A percentile compares a stretch with the other conserved stretches of the same genome.
Evolutionary conservation across 371 early-diverging fungal species (phyloP).

Genomic region (Apophysomyces variabilis): DNA sequence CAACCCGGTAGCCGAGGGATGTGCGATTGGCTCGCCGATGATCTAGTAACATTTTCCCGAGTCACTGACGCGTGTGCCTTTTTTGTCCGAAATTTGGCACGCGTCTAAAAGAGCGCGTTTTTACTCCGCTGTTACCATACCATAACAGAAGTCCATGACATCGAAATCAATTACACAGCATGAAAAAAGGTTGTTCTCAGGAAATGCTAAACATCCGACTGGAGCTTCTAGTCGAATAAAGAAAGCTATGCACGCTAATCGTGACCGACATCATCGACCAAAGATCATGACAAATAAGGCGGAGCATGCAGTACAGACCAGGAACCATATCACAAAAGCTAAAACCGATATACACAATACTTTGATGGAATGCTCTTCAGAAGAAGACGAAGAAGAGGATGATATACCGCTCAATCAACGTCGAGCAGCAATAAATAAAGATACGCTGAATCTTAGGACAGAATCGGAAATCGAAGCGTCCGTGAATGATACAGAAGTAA

Average conservation of each 20-base stretch:
- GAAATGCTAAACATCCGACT: neutral
- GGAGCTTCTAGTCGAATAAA: neutral
- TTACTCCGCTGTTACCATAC: neutral
- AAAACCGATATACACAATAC: neutral
- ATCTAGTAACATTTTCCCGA: neutral
- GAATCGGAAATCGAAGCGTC: neutral
- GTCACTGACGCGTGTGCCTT: neutral
- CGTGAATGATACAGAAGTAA: neutral
- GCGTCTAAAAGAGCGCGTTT: neutral
- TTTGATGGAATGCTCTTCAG: no score
- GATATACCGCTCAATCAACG: slow-evolving; percentile 20
- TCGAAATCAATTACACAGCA: neutral
- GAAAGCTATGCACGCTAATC: neutral
- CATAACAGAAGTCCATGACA: neutral
- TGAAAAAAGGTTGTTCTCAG: neutral
- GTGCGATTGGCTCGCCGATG: no score
- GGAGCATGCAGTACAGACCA: no score
- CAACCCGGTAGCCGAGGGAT: no score
- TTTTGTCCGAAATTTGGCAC: neutral
- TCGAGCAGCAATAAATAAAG: slow-evolving; percentile 14
- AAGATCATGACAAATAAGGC: neutral
- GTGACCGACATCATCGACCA: neutral
- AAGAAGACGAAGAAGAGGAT: slow-evolving; percentile 22
- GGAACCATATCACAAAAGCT: no score
- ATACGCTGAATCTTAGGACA: neutral